These are phyloP conservation scores for Maudiozyma barnettii DNA, from an alignment of 805 yeast species.

Conservation along the genomic window DNA sequence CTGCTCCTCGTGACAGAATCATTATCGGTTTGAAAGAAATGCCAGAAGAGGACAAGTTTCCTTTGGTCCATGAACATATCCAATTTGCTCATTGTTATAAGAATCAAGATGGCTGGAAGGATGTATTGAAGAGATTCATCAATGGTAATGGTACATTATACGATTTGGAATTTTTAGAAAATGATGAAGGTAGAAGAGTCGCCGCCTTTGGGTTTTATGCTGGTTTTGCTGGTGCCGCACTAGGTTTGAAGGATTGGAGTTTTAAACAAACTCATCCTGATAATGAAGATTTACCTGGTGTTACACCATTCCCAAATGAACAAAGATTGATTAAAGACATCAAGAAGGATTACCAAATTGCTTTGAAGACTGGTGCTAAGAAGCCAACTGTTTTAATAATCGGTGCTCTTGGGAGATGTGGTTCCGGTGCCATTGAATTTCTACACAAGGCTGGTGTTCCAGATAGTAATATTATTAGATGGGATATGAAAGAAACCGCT, in stretches of 20 bases:
- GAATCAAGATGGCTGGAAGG: constrained; percentile 95
- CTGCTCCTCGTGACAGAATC: constrained; percentile 83
- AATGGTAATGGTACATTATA: constrained; percentile 84
- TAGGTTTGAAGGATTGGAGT: constrained; percentile 92
- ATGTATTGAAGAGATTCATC: constrained; percentile 80
- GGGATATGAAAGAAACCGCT: constrained; percentile 97
- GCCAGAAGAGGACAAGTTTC: constrained; percentile 84
- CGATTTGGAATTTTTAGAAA: constrained; percentile 89
- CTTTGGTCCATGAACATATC: constrained; percentile 89
- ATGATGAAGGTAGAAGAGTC: constrained; percentile 93
- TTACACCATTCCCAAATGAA: constrained; percentile 78
- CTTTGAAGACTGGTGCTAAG: constrained; percentile 51
- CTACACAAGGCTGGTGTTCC: constrained; percentile 81
- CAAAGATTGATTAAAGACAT: constrained; percentile 63
- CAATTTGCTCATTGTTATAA: constrained; percentile 99
- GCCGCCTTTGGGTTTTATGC: constrained; percentile 99
- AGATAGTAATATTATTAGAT: constrained; percentile 68
- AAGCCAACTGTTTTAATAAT: constrained; percentile 78
- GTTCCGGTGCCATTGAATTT: constrained; percentile 89
- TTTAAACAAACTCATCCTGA: constrained; percentile 71
- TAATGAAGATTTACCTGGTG: constrained; percentile 63
- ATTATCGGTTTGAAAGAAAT: constrained; percentile 91
- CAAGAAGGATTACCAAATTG: constrained; percentile 45
- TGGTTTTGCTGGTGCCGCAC: constrained; percentile 99
- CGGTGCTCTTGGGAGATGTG: constrained; percentile 98